Conservation (phyloP, 345 rosid genomes). For the Populus deltoides region DNA sequence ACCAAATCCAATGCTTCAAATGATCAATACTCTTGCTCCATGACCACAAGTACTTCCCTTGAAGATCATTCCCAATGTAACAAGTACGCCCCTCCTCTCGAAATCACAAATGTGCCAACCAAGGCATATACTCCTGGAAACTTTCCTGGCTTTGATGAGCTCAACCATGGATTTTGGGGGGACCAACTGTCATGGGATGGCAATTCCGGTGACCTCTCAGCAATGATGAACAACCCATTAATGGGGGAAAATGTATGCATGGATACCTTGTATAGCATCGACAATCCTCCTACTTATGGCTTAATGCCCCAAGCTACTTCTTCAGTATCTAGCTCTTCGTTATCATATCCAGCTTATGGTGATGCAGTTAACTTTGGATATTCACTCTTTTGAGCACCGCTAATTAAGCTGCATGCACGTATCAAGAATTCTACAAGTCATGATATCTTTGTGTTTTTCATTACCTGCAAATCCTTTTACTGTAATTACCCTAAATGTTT, state of each 20-base stretch:
- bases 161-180: constrained; percentile 26
- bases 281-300: constrained; percentile 15
- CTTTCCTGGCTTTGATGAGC: constrained; percentile 23
- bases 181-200: constrained; percentile 42
- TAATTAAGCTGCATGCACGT: not conserved
- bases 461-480: not conserved
- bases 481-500: constrained; percentile 13
- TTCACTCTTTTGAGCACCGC: constrained; percentile 34
- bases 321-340: constrained; percentile 22
- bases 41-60: constrained; percentile 6
- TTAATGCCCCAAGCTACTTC: constrained; percentile 32
- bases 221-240: constrained; percentile 45
- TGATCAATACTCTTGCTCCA: constrained; percentile 15
- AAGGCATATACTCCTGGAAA: constrained; percentile 1
- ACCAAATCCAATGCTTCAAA: constrained; percentile 7
- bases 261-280: constrained; percentile 23
- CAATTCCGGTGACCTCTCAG: constrained; percentile 53
- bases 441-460: not conserved
- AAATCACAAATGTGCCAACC: not conserved
- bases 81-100: constrained; percentile 14
- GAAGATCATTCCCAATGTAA: constrained; percentile 14
- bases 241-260: constrained; percentile 38
- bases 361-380: constrained; percentile 45
- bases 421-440: not conserved
- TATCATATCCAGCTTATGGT: constrained; percentile 28